These are phyloP conservation scores for Dictyostelium intermedium DNA, from an alignment of 78 protist genomes.

Conservation along the genomic window DNA sequence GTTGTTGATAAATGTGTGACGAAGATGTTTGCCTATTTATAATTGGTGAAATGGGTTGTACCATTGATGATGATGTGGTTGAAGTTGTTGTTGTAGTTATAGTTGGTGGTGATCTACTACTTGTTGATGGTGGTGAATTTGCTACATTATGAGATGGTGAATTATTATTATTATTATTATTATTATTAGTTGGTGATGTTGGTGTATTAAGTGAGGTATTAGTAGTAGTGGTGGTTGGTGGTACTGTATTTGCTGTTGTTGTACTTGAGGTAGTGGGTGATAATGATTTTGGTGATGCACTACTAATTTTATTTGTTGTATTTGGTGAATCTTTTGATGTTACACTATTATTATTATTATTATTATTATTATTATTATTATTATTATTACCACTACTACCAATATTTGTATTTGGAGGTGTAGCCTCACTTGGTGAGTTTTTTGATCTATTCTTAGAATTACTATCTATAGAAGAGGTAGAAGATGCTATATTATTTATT, in stretches of 20 bases:
- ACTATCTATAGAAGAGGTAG: background rate
- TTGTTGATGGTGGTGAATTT: background rate
- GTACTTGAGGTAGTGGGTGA: background rate
- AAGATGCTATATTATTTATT: background rate
- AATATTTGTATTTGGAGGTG: background rate
- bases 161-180: background rate
- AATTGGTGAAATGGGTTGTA: background rate
- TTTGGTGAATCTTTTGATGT: background rate
- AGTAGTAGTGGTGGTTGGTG: background rate
- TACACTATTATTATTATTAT: background rate
- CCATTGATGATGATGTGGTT: too few relatives aligned
- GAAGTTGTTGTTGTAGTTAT: background rate
- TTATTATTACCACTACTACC: background rate
- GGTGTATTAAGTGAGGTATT: background rate
- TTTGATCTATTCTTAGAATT: background rate
- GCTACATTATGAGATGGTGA: background rate
- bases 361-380: background rate
- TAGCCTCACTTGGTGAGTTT: background rate
- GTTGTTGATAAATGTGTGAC: background rate
- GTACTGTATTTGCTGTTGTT: background rate
- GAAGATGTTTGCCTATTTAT: background rate
- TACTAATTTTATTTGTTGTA: background rate
- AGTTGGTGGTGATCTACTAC: background rate
- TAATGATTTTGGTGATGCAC: background rate
- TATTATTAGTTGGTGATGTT: background rate